These are phyloP conservation scores for Ogataea methanolica DNA, from an alignment of 805 yeast genomes.

Conservation along the genomic window DNA sequence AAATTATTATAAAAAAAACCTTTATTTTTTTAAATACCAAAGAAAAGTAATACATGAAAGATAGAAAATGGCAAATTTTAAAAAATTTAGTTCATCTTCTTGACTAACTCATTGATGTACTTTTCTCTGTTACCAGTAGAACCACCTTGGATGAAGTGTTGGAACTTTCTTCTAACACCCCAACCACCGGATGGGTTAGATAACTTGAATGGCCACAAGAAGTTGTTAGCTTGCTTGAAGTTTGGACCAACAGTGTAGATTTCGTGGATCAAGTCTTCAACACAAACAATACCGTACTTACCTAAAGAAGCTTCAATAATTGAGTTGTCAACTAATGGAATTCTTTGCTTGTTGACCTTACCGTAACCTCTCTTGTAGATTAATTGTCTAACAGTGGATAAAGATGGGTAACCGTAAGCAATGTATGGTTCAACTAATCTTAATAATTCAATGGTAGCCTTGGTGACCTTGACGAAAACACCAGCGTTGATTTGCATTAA, in stretches of 20 bases:
- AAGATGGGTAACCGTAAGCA: slow-evolving; percentile 96
- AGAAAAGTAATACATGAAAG: not conserved
- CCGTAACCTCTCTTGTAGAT: slow-evolving; percentile 98
- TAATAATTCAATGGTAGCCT: slow-evolving; percentile 90
- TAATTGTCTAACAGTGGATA: slow-evolving; percentile 87
- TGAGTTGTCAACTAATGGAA: slow-evolving; percentile 81
- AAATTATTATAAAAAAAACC: slow-evolving; percentile 1
- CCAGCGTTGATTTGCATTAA: slow-evolving; percentile 92
- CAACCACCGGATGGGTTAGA: slow-evolving; percentile 97
- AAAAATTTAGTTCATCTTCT: slow-evolving; percentile 77
- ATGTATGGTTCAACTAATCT: slow-evolving; percentile 94
- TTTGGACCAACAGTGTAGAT: slow-evolving; percentile 95
- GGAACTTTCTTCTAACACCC: slow-evolving; percentile 96
- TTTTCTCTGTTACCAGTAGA: slow-evolving; percentile 98
- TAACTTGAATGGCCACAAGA: slow-evolving; percentile 96
- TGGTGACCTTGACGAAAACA: slow-evolving; percentile 91
- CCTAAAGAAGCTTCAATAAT: slow-evolving; percentile 86
- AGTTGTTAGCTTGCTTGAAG: slow-evolving; percentile 98
- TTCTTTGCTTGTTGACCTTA: slow-evolving; percentile 95
- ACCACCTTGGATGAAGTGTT: slow-evolving; percentile 97
- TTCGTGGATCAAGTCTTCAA: slow-evolving; percentile 95
- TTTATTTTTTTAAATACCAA: slow-evolving; percentile 6
- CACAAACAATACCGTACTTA: slow-evolving; percentile 85
- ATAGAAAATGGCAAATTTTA: not conserved
- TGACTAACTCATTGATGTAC: slow-evolving; percentile 89